phyloP scores from a whole-genome alignment of 768 basidiomycete genomes.

The Phanerochaete carnosa region DNA sequence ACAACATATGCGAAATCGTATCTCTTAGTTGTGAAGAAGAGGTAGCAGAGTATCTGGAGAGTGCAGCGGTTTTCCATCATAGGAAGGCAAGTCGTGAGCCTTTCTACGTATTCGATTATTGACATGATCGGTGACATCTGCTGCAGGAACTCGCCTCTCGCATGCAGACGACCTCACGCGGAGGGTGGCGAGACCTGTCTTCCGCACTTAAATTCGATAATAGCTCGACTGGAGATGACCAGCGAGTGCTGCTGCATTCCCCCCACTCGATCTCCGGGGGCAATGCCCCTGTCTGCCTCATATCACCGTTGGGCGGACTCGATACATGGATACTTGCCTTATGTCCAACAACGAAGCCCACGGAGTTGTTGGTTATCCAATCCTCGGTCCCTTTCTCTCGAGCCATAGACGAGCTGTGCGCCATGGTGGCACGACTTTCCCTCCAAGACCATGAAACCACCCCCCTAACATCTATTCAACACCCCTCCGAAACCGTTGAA shows the following conservation, averaged over 20 bases:
- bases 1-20: neutral
- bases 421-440: neutral
- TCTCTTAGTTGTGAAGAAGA: neutral
- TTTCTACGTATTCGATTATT: neutral
- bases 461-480: neutral
- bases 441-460: neutral
- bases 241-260: too few species aligned
- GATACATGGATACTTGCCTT: neutral
- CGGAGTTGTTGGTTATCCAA: neutral
- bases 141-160: neutral
- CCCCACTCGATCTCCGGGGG: neutral
- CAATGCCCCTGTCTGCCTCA: neutral
- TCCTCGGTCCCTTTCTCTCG: neutral
- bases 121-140: too few species aligned
- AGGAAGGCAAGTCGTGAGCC: neutral
- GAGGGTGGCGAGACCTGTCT: neutral
- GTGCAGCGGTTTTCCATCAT: neutral
- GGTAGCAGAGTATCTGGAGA: neutral
- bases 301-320: neutral
- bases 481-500: neutral
- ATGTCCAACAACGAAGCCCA: neutral
- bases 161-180: neutral
- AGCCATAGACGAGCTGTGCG: slow-evolving; percentile 4
- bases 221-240: neutral
- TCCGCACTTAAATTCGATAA: neutral